These are phyloP conservation scores for Aspergillus sp. DNA, from an alignment of 2,329 filamentous ascomycete species.

Conservation along the genomic window DNA sequence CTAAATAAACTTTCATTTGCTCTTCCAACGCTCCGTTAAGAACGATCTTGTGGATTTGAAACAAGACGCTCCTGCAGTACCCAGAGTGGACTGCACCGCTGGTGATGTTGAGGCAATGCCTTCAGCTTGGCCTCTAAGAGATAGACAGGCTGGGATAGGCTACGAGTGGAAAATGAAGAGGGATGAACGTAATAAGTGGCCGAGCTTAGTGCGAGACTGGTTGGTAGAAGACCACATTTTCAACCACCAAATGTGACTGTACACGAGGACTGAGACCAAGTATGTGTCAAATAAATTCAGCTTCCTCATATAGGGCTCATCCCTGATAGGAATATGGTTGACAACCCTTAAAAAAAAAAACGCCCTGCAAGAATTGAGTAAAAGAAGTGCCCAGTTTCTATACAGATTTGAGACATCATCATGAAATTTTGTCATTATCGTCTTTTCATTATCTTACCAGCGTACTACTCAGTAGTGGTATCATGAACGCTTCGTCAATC, in stretches of 20 bases:
- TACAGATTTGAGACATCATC: conserved; percentile 17
- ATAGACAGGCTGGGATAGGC: background rate
- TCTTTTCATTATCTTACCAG: conserved; percentile 24
- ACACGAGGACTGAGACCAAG: background rate
- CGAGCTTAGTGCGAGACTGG: background rate
- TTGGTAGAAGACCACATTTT: background rate
- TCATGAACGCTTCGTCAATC: conserved; percentile 10
- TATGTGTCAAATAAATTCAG: background rate
- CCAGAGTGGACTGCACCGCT: conserved; percentile 70
- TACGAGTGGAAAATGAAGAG: background rate
- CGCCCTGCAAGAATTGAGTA: conserved; percentile 9
- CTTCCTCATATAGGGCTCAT: conserved; percentile 6
- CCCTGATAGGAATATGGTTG: conserved; percentile 1
- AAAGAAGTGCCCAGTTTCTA: conserved; percentile 10
- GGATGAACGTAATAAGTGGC: background rate
- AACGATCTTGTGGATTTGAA: conserved; percentile 57
- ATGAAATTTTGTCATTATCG: conserved; percentile 21
- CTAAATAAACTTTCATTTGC: conserved; percentile 31
- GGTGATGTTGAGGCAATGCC: conserved; percentile 41
- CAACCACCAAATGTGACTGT: background rate
- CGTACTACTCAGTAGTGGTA: conserved; percentile 4
- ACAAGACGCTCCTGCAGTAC: conserved; percentile 71
- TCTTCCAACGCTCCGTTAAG: conserved; percentile 86
- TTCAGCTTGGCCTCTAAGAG: conserved; percentile 2
- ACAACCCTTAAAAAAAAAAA: background rate